A percentile compares a stretch with the other conserved stretches of the same genome.
Evolutionary conservation across 495 filamentous ascomycete genomes (phyloP).

Genomic region (Neurospora africana): DNA sequence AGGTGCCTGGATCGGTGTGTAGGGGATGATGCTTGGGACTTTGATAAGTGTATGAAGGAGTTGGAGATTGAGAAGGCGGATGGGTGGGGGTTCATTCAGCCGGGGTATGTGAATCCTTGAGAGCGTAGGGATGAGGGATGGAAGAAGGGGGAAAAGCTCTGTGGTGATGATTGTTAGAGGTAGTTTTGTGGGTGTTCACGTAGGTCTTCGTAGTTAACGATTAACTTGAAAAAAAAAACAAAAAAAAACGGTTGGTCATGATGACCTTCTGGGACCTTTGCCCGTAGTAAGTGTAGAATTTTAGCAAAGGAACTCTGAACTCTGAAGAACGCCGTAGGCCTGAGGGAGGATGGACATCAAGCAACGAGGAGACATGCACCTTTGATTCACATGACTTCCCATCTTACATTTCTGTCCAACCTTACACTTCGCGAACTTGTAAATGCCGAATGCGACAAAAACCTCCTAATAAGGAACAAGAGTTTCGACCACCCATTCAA

Average conservation of each 20-base stretch:
- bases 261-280: background rate
- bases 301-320: background rate
- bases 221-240: background rate
- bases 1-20: constrained; percentile 24
- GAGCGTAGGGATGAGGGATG: background rate
- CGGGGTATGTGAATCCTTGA: constrained; percentile 27
- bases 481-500: too few species aligned
- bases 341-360: too few species aligned
- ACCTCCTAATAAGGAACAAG: too few species aligned
- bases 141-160: background rate
- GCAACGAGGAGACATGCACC: too few species aligned
- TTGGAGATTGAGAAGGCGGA: constrained; percentile 6
- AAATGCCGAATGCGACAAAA: too few species aligned
- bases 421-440: too few species aligned
- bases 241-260: background rate
- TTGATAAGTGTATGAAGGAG: constrained; percentile 18
- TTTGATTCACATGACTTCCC: too few species aligned
- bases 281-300: background rate
- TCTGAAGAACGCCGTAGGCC: background rate
- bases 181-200: too few species aligned
- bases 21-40: constrained; percentile 10
- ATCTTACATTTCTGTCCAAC: too few species aligned
- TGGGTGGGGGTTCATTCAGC: constrained; percentile 18
- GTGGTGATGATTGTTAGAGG: too few species aligned
- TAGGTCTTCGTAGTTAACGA: background rate